phyloP scores from a whole-genome alignment of 495 filamentous ascomycete genomes.

The Lindgomyces ingoldianus region DNA sequence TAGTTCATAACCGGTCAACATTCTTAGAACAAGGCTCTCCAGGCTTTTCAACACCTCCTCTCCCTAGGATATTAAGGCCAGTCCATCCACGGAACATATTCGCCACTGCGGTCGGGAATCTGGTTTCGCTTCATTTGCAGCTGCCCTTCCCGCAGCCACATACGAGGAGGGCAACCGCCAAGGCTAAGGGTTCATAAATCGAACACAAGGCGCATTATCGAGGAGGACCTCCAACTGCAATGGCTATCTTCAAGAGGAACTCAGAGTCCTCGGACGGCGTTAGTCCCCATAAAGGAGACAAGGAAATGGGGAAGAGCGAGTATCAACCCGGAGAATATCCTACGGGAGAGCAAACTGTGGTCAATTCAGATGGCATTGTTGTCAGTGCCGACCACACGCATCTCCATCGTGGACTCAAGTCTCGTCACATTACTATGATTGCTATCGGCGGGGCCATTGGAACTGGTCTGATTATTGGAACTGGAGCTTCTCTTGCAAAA shows the following conservation, averaged over 20 bases:
- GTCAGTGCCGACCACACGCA: slow-evolving; percentile 26
- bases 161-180: slow-evolving; percentile 7
- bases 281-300: slow-evolving; percentile 11
- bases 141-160: slow-evolving; percentile 25
- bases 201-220: neutral
- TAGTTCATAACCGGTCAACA: slow-evolving; percentile 9
- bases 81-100: neutral
- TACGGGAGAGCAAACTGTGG: neutral
- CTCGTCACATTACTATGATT: slow-evolving; percentile 76
- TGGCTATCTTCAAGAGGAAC: slow-evolving; percentile 37
- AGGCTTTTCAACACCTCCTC: neutral
- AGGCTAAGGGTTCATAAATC: neutral
- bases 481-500: slow-evolving; percentile 62
- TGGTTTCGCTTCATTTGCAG: slow-evolving; percentile 8
- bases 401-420: slow-evolving; percentile 63
- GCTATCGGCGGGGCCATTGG: slow-evolving; percentile 85
- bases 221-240: slow-evolving; percentile 3
- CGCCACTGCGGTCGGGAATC: slow-evolving; percentile 5
- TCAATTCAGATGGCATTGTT: slow-evolving; percentile 19
- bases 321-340: slow-evolving; percentile 12
- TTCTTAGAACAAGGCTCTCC: neutral
- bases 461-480: slow-evolving; percentile 66
- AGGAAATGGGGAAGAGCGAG: slow-evolving; percentile 26
- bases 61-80: slow-evolving; percentile 2
- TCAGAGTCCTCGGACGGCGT: slow-evolving; percentile 25